Conservation (phyloP, 129 eudicot species). For the Helianthus tuberosus region DNA sequence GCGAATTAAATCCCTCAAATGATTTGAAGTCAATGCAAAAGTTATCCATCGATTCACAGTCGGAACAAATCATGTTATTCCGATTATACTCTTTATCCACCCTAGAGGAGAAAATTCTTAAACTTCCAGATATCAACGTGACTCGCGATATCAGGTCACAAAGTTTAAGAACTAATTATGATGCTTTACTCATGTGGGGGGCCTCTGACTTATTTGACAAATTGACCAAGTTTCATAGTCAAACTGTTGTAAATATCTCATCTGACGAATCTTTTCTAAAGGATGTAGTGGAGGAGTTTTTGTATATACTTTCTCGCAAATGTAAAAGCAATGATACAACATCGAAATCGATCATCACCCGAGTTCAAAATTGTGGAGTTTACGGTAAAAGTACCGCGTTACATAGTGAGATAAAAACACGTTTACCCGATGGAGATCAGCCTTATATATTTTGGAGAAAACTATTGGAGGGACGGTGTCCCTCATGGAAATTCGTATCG, state of each 20-base stretch:
- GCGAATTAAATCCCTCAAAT: slow-evolving; percentile 69
- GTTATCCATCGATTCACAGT: slow-evolving; percentile 57
- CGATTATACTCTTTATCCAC: slow-evolving; percentile 71
- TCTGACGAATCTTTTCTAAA: slow-evolving; percentile 38
- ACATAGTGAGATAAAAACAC: slow-evolving; percentile 52
- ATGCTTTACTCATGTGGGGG: slow-evolving; percentile 76
- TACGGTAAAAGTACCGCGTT: slow-evolving; percentile 41
- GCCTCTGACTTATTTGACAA: slow-evolving; percentile 55
- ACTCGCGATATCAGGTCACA: slow-evolving; percentile 43
- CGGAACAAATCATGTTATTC: slow-evolving; percentile 60
- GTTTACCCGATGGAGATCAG: slow-evolving; percentile 46
- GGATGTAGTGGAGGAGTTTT: slow-evolving; percentile 59
- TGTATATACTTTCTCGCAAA: slow-evolving; percentile 39
- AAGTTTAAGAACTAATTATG: slow-evolving; percentile 41
- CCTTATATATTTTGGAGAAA: slow-evolving; percentile 70
- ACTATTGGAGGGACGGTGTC: slow-evolving; percentile 57
- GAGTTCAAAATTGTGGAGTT: slow-evolving; percentile 47
- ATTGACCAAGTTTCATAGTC: slow-evolving; percentile 55
- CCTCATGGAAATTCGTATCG: slow-evolving; percentile 58
- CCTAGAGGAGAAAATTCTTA: slow-evolving; percentile 70
- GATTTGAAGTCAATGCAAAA: slow-evolving; percentile 70
- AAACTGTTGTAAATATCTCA: slow-evolving; percentile 29
- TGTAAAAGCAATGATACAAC: slow-evolving; percentile 24
- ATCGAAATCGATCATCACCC: slow-evolving; percentile 34
- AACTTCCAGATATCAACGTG: slow-evolving; percentile 50